These are phyloP conservation scores for Colletotrichum navitas DNA, from an alignment of 2,329 filamentous ascomycete genomes.

Conservation along the genomic window DNA sequence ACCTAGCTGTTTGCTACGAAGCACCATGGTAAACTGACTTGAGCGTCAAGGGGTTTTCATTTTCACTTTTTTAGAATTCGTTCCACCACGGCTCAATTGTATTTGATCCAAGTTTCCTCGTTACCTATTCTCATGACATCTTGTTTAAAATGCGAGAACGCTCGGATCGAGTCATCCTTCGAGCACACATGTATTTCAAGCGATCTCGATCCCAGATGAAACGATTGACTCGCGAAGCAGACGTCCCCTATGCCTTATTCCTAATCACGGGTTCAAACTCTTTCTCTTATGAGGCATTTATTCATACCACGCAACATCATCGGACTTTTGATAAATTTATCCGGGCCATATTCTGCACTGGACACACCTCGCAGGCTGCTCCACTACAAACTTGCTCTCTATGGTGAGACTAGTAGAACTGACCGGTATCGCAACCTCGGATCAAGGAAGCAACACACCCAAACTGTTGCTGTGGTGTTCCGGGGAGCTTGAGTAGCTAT, in stretches of 20 bases:
- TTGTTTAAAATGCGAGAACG: neutral
- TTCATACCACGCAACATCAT: neutral
- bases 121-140: neutral
- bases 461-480: neutral
- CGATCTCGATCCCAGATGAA: neutral
- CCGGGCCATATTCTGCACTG: neutral
- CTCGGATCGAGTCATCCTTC: neutral
- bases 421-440: neutral
- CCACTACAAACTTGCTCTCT: neutral
- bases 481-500: neutral
- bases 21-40: neutral
- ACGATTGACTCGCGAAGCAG: too few species aligned
- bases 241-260: too few species aligned
- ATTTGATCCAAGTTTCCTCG: neutral
- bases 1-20: neutral
- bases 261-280: neutral
- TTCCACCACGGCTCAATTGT: neutral
- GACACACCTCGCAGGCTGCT: neutral
- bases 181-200: neutral
- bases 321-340: neutral
- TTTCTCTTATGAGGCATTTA: neutral
- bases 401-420: neutral
- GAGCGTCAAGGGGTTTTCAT: neutral
- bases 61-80: neutral
- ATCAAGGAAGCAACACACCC: neutral